Base-by-base conservation (phyloP, 495 filamentous ascomycete genomes). In the Astrocystis sublimbata region DNA sequence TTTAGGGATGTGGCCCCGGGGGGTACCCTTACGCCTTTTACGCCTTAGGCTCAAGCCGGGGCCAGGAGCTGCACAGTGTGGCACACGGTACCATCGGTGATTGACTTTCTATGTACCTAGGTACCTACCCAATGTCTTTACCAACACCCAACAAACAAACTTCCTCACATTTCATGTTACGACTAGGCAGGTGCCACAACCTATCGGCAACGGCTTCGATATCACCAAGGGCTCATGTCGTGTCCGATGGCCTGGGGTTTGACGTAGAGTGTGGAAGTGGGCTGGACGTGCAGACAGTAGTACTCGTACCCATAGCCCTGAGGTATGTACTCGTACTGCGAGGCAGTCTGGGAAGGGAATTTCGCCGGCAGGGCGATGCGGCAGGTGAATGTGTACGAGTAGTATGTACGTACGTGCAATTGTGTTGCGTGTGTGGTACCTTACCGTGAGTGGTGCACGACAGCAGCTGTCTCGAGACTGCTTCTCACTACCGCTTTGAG, bases 21-120 rank as follows among this genome's bases (percentile, higher is more conserved):
- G 33, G 33, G 6, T 6, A 13, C 33, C 33, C 33, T 36, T n/a
- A n/a, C n/a, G n/a, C 33, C 13, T 6, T 6, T 6, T 36, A 36
- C 33, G 33, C 13, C 6, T 13, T 36, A 36, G 33, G 33, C 33
- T 36, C 33, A 13, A 13, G 33, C 33, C 33, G 15, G 46, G 24
- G 6, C 46, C n/a, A 49, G 46, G 15, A 49, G 13, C 2, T 49
- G 45, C 30, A 49, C 45, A 49, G 52, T 41, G 42, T 26, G 23
- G 13, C 13, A 31, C 28, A 35, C 31, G 46, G 26, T 49, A 35
- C 45, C 38, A 57, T 57, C 45, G 54, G 54, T n/a, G n/a, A n/a
- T n/a, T n/a, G n/a, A n/a, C n/a, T n/a, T n/a, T n/a, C n/a, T n/a
- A n/a, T n/a, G n/a, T n/a, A n/a, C n/a, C n/a, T n/a, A n/a, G n/a